Evolutionary conservation across 2,329 filamentous ascomycete genomes (phyloP), one percentile per base, ranked within the genome.

Genomic region (Cordyceps tenuipes): DNA sequence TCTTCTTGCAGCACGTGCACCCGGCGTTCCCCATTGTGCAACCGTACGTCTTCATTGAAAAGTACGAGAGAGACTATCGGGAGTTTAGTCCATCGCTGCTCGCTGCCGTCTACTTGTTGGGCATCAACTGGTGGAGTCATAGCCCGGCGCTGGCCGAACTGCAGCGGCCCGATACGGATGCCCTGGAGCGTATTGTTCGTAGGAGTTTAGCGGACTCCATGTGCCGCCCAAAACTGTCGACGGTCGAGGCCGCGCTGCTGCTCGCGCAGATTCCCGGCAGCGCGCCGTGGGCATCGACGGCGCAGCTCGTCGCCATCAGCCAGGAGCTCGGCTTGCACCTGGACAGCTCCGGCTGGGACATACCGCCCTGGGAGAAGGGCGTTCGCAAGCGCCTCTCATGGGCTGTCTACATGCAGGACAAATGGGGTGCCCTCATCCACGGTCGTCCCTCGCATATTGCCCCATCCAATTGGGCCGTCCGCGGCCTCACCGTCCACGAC

Each of bases 341-440:
- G 46, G 91, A 96, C 73, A 96, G 91, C 75, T 84, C 87, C 5
- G 79, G 80, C 57, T 96, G 92, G 92, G 90, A 90, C 63, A 93
- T 96, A 58, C 90, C 91, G 31, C 80, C 81, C 0, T 96, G 91
- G 91, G 91, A 96, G 72, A 88, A 89, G 66, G 89, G 90, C 0
- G 72, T 96, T 61, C 82, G 92, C 62, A 94, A 93, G 71, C 84
- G 92, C 53, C 82, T 96, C 47, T 91, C 90, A 1, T 96, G 92
- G 91, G 91, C 90, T 2, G 74, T 96, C 55, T 96, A 94, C 71
- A 93, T 95, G 87, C 91, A 96, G 74, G 92, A 97, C 73, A 95
- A 82, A 72, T 96, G 91, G 91, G 90, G 89, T 17, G 87, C 91
- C 2, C 78, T 96, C 21, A 86, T 94, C 26, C 89, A 95, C 68